phyloP scores from a whole-genome alignment of 1,284 basidiomycete species.

The Cyathus olla region DNA sequence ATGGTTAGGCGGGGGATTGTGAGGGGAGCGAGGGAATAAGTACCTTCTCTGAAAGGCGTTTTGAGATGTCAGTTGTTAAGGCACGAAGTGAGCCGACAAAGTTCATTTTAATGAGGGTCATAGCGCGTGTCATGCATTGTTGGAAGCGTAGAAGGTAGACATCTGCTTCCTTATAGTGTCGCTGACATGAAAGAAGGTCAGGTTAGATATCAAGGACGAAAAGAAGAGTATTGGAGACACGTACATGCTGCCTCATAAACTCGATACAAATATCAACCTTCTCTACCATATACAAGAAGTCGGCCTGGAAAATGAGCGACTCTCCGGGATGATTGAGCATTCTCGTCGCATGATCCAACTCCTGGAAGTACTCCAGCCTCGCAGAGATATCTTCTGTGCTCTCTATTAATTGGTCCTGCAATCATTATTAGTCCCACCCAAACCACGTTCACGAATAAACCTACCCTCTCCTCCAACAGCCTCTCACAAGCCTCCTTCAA shows the following conservation, averaged over 20 bases:
- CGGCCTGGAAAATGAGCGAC: slow-evolving; percentile 87
- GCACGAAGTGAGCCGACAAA: slow-evolving; percentile 87
- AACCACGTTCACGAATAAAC: slow-evolving; percentile 13
- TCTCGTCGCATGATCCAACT: slow-evolving; percentile 89
- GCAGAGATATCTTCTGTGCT: slow-evolving; percentile 83
- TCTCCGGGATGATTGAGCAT: slow-evolving; percentile 95
- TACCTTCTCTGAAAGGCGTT: slow-evolving; percentile 81
- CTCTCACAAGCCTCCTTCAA: slow-evolving; percentile 92
- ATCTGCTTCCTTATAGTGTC: slow-evolving; percentile 91
- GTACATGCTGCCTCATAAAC: slow-evolving; percentile 86
- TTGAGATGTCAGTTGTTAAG: slow-evolving; percentile 80
- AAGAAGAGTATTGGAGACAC: slow-evolving; percentile 37
- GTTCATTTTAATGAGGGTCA: slow-evolving; percentile 96
- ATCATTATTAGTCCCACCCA: not conserved
- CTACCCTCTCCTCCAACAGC: slow-evolving; percentile 86
- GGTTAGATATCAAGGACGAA: not conserved
- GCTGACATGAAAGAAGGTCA: slow-evolving; percentile 55
- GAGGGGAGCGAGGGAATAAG: not conserved
- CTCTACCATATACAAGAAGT: slow-evolving; percentile 95
- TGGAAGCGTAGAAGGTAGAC: slow-evolving; percentile 93
- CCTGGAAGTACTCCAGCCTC: slow-evolving; percentile 90
- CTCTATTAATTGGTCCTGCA: slow-evolving; percentile 79
- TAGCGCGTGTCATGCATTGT: slow-evolving; percentile 94
- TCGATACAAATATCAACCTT: slow-evolving; percentile 93
- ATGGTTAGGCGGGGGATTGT: not conserved